Evolutionary conservation across 106 monocot species (phyloP).

Genomic region (Xerophyta viscosa): DNA sequence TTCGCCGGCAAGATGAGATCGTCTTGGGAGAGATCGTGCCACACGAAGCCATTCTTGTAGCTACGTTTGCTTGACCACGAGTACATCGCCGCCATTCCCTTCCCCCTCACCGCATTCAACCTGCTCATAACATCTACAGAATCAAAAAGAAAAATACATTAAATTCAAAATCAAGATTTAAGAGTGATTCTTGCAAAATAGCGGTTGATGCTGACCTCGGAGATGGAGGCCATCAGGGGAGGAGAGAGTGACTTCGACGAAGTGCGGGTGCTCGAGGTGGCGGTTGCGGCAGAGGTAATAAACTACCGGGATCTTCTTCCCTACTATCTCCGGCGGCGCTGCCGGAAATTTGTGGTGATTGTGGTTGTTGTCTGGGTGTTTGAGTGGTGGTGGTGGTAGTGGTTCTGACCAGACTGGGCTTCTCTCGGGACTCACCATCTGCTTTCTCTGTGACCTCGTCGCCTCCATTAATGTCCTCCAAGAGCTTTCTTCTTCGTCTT

Average conservation of each 20-base stretch:
- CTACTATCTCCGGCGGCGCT: not conserved
- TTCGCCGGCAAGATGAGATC: constrained; percentile 67
- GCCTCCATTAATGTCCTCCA: no score
- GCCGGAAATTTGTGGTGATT: not conserved
- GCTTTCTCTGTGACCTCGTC: not conserved
- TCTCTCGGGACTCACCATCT: constrained; percentile 5
- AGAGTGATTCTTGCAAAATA: not conserved
- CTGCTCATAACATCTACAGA: constrained; percentile 56
- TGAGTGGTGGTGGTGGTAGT: not conserved
- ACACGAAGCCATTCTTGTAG: constrained; percentile 91
- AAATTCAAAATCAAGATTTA: not conserved
- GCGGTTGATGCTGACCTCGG: constrained; percentile 39
- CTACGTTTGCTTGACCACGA: constrained; percentile 97
- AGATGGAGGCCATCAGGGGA: constrained; percentile 55
- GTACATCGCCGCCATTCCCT: constrained; percentile 68
- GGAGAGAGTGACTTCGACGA: constrained; percentile 56
- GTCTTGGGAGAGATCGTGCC: constrained; percentile 80
- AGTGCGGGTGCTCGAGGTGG: constrained; percentile 67
- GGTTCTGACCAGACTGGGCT: constrained; percentile 5
- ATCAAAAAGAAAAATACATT: not conserved
- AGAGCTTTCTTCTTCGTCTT: no score
- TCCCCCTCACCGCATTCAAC: constrained; percentile 63
- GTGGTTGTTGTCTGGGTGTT: not conserved
- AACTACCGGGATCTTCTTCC: constrained; percentile 43
- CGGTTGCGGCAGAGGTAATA: constrained; percentile 53